Conservation (phyloP, 306 rosid genomes). For the Pachyrhizus erosus region DNA sequence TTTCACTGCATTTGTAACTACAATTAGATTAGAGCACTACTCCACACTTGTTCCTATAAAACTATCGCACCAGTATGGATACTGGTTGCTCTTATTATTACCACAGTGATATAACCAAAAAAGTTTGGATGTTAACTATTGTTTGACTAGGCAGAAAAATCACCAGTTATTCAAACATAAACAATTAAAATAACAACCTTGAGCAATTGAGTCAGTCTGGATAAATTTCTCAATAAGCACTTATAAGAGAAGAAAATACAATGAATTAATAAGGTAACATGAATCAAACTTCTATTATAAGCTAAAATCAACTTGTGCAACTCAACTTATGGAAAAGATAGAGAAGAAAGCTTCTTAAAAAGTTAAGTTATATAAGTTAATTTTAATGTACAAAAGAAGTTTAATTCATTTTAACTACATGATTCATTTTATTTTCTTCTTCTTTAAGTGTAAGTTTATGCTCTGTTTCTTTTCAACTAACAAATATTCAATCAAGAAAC, state of each 20-base stretch:
- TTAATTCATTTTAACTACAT: too few species aligned
- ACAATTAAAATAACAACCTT: neutral
- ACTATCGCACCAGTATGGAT: neutral
- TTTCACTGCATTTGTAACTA: neutral
- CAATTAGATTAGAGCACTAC: neutral
- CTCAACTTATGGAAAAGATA: neutral
- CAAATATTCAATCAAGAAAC: constrained; percentile 23
- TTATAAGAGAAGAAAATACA: too few species aligned
- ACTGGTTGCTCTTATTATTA: neutral
- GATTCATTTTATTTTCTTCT: neutral
- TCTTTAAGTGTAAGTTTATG: neutral
- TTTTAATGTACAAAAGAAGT: too few species aligned
- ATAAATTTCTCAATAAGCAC: too few species aligned
- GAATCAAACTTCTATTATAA: too few species aligned
- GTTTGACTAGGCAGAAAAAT: neutral
- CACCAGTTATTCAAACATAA: neutral
- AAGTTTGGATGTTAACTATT: neutral
- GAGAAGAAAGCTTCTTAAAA: neutral
- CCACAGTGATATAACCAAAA: neutral
- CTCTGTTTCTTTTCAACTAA: neutral
- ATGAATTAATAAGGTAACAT: too few species aligned
- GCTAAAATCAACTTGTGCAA: too few species aligned
- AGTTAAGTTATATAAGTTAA: too few species aligned
- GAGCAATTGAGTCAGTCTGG: neutral
- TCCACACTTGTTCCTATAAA: neutral